These are phyloP conservation scores for Fraxinus velutina DNA, from an alignment of 305 asterid genomes.

Conservation along the genomic window DNA sequence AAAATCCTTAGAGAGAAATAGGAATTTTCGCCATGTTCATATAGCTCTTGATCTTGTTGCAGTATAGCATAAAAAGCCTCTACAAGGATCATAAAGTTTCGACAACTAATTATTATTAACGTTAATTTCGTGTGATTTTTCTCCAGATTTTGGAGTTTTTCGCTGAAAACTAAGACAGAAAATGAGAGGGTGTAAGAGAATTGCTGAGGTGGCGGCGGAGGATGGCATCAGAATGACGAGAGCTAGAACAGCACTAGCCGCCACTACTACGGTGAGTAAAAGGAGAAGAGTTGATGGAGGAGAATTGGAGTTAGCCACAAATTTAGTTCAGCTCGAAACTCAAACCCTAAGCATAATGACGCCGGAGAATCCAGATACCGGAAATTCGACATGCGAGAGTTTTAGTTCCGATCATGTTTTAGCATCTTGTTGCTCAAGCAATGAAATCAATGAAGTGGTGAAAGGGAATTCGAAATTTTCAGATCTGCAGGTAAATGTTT, in stretches of 20 bases:
- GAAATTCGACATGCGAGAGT: constrained; percentile 25
- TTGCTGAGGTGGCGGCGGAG: constrained; percentile 19
- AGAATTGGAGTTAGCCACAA: constrained; percentile 30
- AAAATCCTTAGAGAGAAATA: too few relatives aligned
- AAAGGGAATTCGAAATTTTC: constrained; percentile 19
- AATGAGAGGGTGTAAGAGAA: constrained; percentile 29
- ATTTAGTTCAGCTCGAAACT: constrained; percentile 33
- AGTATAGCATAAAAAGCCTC: too few relatives aligned
- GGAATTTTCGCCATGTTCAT: too few relatives aligned
- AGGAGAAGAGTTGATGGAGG: constrained; percentile 41
- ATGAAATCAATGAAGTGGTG: constrained; percentile 26
- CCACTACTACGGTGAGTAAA: constrained; percentile 15
- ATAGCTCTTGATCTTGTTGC: too few relatives aligned
- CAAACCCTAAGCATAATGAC: constrained; percentile 27
- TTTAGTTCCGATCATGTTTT: constrained; percentile 22
- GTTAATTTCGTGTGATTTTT: too few relatives aligned
- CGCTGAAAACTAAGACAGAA: neutral
- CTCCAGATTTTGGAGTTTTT: too few relatives aligned
- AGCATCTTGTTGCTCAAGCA: constrained; percentile 47
- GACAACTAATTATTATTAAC: too few relatives aligned
- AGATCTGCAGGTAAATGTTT: constrained; percentile 54
- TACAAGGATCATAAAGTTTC: too few relatives aligned
- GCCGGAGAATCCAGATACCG: constrained; percentile 35
- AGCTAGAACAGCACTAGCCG: constrained; percentile 17
- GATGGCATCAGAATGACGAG: constrained; percentile 14